A percentile compares a stretch with the other conserved stretches of the same genome.
These are phyloP conservation scores for Orbilia oligospora DNA, from an alignment of 2,329 filamentous ascomycete species.

Conservation along the genomic window DNA sequence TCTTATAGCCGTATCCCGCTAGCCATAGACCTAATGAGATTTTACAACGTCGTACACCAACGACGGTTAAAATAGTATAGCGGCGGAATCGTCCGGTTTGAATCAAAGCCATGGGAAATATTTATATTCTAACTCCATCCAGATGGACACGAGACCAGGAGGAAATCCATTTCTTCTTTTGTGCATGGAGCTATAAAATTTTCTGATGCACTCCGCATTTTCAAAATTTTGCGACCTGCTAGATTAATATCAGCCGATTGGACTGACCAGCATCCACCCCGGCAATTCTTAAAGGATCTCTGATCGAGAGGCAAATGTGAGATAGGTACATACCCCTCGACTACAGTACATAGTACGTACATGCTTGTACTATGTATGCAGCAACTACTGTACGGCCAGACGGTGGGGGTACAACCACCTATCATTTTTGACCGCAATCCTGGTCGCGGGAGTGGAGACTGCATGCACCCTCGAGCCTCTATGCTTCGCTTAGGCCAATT, in stretches of 20 bases:
- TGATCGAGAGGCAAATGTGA: conserved; percentile 20
- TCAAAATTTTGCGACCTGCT: conserved; percentile 35
- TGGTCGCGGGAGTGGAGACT: conserved; percentile 45
- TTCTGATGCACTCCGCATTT: conserved; percentile 59
- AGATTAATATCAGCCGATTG: conserved; percentile 41
- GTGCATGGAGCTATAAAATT: conserved; percentile 42
- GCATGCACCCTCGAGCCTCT: conserved; percentile 28
- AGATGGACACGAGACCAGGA: conserved; percentile 30
- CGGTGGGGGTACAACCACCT: conserved; percentile 51
- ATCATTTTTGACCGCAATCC: conserved; percentile 38
- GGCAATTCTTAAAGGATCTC: conserved; percentile 20
- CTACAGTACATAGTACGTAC: too few species aligned
- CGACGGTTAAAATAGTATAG: conserved; percentile 48
- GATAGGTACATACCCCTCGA: conserved; percentile 1
- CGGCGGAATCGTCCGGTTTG: conserved; percentile 51
- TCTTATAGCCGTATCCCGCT: conserved; percentile 6
- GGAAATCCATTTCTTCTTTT: conserved; percentile 21
- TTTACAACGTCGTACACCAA: conserved; percentile 35
- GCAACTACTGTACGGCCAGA: background rate
- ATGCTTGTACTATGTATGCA: too few species aligned
- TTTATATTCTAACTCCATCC: conserved; percentile 17
- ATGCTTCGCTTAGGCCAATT: conserved; percentile 46
- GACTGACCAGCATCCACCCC: conserved; percentile 9
- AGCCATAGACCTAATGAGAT: conserved; percentile 1
- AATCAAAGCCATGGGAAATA: conserved; percentile 14